These are phyloP conservation scores for Diaporthe sp. DNA, from an alignment of 2,329 filamentous ascomycete species.

Conservation along the genomic window DNA sequence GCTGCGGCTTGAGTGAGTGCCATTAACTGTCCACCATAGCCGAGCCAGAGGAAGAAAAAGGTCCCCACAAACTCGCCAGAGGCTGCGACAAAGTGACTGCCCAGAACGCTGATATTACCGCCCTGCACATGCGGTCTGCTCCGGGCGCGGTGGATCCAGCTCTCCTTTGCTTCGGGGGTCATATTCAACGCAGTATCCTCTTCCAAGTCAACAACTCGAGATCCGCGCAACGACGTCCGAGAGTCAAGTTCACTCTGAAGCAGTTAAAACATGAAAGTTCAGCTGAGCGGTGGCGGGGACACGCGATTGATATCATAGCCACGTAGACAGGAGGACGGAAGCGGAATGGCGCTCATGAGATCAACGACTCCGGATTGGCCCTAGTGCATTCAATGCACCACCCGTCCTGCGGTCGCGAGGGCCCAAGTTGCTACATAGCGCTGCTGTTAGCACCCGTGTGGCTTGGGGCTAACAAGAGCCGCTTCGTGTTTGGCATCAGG, in stretches of 20 bases:
- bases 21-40: conserved; percentile 7
- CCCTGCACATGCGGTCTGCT: not conserved
- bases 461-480: conserved; percentile 1
- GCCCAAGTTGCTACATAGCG: not conserved
- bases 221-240: rapidly evolving
- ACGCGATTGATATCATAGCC: not conserved
- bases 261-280: not conserved
- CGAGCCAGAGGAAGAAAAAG: conserved; percentile 11
- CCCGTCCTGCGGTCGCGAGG: too few species aligned
- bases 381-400: not conserved
- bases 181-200: not conserved
- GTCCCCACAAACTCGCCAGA: conserved; percentile 2
- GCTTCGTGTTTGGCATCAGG: not conserved
- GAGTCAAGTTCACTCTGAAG: too few species aligned
- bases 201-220: not conserved
- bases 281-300: not conserved
- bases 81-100: not conserved
- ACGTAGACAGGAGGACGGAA: not conserved
- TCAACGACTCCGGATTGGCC: conserved; percentile 19
- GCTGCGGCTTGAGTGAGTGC: not conserved
- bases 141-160: not conserved
- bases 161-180: not conserved
- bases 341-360: not conserved
- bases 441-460: not conserved
- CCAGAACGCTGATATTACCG: not conserved